Base-by-base conservation (phyloP, 2,329 filamentous ascomycete genomes). In the Neofusicoccum ribis region DNA sequence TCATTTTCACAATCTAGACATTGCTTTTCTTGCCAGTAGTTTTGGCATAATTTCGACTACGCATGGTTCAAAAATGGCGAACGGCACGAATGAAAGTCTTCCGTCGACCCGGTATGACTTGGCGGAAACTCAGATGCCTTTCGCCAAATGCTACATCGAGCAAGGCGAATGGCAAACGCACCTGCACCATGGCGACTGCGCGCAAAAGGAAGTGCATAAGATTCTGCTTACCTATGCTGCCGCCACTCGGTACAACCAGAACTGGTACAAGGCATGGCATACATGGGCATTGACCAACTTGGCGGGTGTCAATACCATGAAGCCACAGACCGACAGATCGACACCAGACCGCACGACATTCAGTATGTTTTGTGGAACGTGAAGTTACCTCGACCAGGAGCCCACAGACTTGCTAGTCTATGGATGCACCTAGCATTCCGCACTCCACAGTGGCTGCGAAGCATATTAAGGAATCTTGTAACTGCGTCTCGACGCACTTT, bases 221-320 rank as follows among this genome's bases (percentile, higher is more conserved):
- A 93, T 99, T 66, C 83, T 99, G 27, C 86, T 87, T n/a, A 93
- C 95, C 1, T 99, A 98, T 77, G 89, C 89, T n/a, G 90, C 93
- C 66, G 96, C 96, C 1, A 99, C 95, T 1, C 89, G 92, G 66
- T 97, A 96, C 79, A 96, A 99, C 75, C 90, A 92, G 39, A 89
- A 90, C 67, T 99, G 94, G 88, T 99, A 99, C 82, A 99, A 99
- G 80, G 95, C 96, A 7, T 99, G 95, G 96, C 96, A 99, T 78
- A 91, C 95, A 0, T 99, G 95, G 93, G 96, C 95, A 11, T 80
- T 99, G 68, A 94, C 95, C 63, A 99, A 99, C 78, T 99, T 99
- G 72, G 94, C 99, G 79, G 95, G 99, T 65, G 93, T 98, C 43
- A 96, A 95, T 71, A 88, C 90, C 0, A 82, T 95, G 65, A 87